A percentile compares a stretch with the other conserved stretches of the same genome.
These are phyloP conservation scores for Trichosporon sp. DNA, from an alignment of 1,284 basidiomycete genomes.

Conservation along the genomic window DNA sequence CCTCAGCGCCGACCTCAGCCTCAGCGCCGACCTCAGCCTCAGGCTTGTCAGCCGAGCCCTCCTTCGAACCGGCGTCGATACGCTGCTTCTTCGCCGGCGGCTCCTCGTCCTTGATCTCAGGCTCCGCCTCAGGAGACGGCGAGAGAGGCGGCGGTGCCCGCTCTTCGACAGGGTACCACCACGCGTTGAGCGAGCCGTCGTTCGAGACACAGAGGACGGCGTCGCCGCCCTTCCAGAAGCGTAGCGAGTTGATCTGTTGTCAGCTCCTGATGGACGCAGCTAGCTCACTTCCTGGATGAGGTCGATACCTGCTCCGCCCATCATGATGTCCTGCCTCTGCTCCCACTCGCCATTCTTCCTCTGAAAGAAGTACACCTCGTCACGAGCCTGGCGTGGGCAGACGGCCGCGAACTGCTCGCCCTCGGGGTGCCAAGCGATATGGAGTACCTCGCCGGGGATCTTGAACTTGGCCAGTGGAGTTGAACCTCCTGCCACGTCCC, in stretches of 20 bases:
- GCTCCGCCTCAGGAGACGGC: conserved; percentile 7
- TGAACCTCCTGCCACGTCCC: conserved; percentile 27
- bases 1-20: conserved; percentile 9
- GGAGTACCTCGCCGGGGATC: conserved; percentile 36
- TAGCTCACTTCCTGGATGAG: conserved; percentile 37
- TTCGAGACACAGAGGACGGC: conserved; percentile 40
- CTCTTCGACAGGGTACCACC: conserved; percentile 34
- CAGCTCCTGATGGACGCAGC: conserved; percentile 8
- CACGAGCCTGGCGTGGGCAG: conserved; percentile 26
- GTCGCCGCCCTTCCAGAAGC: conserved; percentile 36
- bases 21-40: conserved; percentile 9
- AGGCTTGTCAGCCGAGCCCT: conserved; percentile 3
- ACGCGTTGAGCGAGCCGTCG: conserved; percentile 40
- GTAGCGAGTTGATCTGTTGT: conserved; percentile 39
- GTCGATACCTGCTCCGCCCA: conserved; percentile 30
- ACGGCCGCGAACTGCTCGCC: conserved; percentile 42
- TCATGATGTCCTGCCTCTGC: conserved; percentile 32
- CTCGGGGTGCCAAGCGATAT: conserved; percentile 41
- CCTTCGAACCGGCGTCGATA: background rate
- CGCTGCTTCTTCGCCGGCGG: conserved; percentile 14
- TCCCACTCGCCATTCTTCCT: conserved; percentile 26
- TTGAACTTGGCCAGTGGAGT: conserved; percentile 31
- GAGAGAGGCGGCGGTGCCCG: conserved; percentile 7
- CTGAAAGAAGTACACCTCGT: conserved; percentile 42
- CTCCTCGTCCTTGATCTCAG: conserved; percentile 5